phyloP scores from a whole-genome alignment of 2,329 filamentous ascomycete genomes.

The Pseudogymnoascus sp. region DNA sequence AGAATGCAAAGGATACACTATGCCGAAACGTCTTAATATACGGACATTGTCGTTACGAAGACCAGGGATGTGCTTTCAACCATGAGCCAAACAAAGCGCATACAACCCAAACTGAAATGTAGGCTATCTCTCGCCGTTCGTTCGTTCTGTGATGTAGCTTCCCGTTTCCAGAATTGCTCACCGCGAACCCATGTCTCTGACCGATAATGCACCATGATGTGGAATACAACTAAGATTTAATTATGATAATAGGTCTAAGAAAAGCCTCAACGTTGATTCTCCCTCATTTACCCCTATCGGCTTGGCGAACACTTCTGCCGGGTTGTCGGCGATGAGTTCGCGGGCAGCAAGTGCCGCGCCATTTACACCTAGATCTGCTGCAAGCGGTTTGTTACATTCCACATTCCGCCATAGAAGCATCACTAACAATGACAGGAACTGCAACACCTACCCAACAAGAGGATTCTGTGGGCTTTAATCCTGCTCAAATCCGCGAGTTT shows the following conservation, averaged over 20 bases:
- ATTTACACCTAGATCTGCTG: slow-evolving; percentile 63
- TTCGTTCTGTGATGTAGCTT: not conserved
- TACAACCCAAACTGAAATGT: slow-evolving; percentile 14
- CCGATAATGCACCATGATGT: not conserved
- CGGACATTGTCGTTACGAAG: slow-evolving; percentile 85
- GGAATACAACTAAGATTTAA: not conserved
- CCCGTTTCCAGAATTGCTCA: not conserved
- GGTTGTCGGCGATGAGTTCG: slow-evolving; percentile 71
- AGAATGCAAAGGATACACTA: slow-evolving; percentile 76
- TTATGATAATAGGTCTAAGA: slow-evolving; percentile 46
- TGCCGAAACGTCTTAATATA: slow-evolving; percentile 93
- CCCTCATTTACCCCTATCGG: slow-evolving; percentile 79
- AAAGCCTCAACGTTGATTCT: slow-evolving; percentile 87
- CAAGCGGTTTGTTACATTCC: slow-evolving; percentile 24
- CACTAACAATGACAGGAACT: slow-evolving; percentile 23
- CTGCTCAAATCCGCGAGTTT: slow-evolving; percentile 50
- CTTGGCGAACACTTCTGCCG: slow-evolving; percentile 38
- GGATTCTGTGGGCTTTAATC: slow-evolving; percentile 42
- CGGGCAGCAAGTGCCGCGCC: slow-evolving; percentile 83
- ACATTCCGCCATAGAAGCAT: not conserved
- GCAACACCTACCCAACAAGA: slow-evolving; percentile 29
- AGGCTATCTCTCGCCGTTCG: not conserved
- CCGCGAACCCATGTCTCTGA: not conserved
- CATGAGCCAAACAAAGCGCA: slow-evolving; percentile 65
- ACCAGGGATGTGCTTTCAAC: slow-evolving; percentile 81